Evolutionary conservation across 805 yeast species (phyloP).

Genomic region (Cyberlindnera euphorbiiphila): DNA sequence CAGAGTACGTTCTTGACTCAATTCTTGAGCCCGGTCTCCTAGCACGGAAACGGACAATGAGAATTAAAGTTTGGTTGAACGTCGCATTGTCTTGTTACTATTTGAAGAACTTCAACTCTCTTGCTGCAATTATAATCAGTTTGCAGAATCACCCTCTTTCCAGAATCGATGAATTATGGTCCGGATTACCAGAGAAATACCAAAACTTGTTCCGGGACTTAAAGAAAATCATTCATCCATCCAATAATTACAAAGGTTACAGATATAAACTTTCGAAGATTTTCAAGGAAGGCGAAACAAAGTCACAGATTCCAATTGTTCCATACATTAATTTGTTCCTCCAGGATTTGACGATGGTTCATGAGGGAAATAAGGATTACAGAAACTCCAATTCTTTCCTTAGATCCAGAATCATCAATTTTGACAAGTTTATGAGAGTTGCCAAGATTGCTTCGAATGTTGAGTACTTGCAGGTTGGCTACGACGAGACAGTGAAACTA

Average conservation of each 20-base stretch:
- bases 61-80: conserved; percentile 68
- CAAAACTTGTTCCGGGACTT: conserved; percentile 58
- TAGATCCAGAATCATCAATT: conserved; percentile 52
- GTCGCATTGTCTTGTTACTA: conserved; percentile 69
- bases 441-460: conserved; percentile 63
- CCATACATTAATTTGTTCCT: conserved; percentile 73
- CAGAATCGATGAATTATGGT: conserved; percentile 59
- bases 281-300: conserved; percentile 38
- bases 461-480: conserved; percentile 64
- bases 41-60: conserved; percentile 46
- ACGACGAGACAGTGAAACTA: conserved; percentile 30
- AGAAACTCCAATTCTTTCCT: conserved; percentile 53
- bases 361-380: conserved; percentile 73
- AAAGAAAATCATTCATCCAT: conserved; percentile 68
- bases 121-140: conserved; percentile 75
- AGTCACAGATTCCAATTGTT: conserved; percentile 52
- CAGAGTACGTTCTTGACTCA: conserved; percentile 70
- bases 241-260: conserved; percentile 67
- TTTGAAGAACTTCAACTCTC: conserved; percentile 70
- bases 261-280: conserved; percentile 58
- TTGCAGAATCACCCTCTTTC: conserved; percentile 70
- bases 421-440: conserved; percentile 68
- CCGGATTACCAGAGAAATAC: conserved; percentile 53
- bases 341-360: conserved; percentile 77
- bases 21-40: conserved; percentile 49